These are phyloP conservation scores for Abrus precatorius DNA, from an alignment of 306 rosid genomes.

Conservation along the genomic window DNA sequence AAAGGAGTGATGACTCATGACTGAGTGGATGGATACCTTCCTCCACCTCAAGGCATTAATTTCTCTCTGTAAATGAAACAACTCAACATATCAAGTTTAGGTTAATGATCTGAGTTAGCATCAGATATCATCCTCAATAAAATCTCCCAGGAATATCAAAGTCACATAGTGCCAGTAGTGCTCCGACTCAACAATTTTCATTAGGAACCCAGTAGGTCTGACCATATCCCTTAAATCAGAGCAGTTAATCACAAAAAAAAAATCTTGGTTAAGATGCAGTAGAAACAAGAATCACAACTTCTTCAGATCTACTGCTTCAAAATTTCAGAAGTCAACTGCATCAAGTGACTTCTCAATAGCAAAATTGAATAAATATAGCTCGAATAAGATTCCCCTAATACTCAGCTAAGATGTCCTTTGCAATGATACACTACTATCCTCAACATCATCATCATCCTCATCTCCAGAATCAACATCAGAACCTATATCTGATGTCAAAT, in stretches of 20 bases:
- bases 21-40: conserved; percentile 21
- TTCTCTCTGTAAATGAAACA: conserved; percentile 14
- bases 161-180: not conserved
- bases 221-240: not conserved
- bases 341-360: conserved; percentile 27
- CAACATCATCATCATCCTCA: conserved; percentile 53
- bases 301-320: not conserved
- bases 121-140: not conserved
- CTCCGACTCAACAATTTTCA: conserved; percentile 21
- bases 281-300: conserved; percentile 16
- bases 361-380: conserved; percentile 11
- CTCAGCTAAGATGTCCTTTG: conserved; percentile 46
- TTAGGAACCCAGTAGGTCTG: not conserved
- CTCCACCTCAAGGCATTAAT: conserved; percentile 14
- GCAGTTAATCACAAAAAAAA: not conserved
- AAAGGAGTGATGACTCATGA: conserved; percentile 1
- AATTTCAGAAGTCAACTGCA: conserved; percentile 20
- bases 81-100: not conserved
- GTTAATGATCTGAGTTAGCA: conserved; percentile 9
- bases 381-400: not conserved
- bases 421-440: conserved; percentile 41
- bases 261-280: conserved; percentile 9
- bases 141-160: conserved; percentile 9
- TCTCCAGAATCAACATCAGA: conserved; percentile 61
- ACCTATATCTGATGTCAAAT: conserved; percentile 47